phyloP scores from a whole-genome alignment of 1,284 basidiomycete genomes.

The Apiotrichum gracile region DNA sequence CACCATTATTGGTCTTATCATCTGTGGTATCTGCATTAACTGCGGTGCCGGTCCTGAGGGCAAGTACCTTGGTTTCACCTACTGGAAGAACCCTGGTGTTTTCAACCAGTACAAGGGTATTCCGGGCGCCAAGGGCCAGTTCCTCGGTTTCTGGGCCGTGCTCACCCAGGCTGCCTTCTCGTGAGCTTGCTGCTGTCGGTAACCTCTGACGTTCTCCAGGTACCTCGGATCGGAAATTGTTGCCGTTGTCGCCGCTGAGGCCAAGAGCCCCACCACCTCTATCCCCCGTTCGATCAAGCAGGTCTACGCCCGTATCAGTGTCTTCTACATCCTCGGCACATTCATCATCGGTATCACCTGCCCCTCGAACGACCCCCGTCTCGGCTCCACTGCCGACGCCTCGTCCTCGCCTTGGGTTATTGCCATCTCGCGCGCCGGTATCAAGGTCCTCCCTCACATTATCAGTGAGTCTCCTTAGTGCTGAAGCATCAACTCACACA shows the following conservation, averaged over 20 bases:
- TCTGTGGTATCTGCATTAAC: conserved; percentile 61
- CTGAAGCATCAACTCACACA: no score
- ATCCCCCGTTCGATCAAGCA: conserved; percentile 68
- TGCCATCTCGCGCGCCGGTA: conserved; percentile 57
- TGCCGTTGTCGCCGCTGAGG: conserved; percentile 47
- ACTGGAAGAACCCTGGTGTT: conserved; percentile 49
- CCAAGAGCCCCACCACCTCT: conserved; percentile 61
- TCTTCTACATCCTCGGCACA: conserved; percentile 58
- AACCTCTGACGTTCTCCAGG: background rate
- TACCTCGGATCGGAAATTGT: conserved; percentile 36
- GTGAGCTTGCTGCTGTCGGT: background rate
- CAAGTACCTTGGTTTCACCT: conserved; percentile 45
- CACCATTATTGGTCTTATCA: conserved; percentile 56
- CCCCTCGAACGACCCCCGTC: conserved; percentile 58
- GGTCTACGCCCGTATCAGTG: conserved; percentile 66
- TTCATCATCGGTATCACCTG: conserved; percentile 70
- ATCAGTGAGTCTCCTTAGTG: no score
- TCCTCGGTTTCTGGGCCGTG: conserved; percentile 22
- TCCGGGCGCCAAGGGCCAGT: conserved; percentile 46
- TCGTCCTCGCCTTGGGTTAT: conserved; percentile 79
- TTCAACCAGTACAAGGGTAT: conserved; percentile 39
- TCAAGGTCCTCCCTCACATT: conserved; percentile 55
- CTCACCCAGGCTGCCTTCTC: conserved; percentile 9
- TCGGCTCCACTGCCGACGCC: conserved; percentile 54
- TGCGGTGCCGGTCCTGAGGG: conserved; percentile 46